phyloP scores from a whole-genome alignment of 306 rosid species.

The Pyrus betulifolia region DNA sequence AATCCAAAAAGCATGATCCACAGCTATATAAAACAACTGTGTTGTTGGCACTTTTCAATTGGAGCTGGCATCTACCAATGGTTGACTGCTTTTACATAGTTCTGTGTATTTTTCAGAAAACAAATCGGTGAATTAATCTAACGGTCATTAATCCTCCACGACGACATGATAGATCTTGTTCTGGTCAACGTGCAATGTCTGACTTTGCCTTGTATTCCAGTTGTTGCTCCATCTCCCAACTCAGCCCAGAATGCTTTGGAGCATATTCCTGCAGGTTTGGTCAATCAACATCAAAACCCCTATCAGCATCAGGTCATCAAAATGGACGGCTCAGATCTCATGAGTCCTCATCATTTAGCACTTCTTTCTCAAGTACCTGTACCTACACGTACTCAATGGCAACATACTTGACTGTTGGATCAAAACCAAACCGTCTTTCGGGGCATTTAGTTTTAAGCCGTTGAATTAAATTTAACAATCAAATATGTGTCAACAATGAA shows the following conservation, averaged over 20 bases:
- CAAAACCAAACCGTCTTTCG: too few relatives aligned
- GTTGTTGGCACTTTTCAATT: constrained; percentile 14
- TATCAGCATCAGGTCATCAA: neutral
- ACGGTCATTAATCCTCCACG: constrained; percentile 19
- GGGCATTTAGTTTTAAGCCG: too few relatives aligned
- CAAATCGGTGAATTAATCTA: constrained; percentile 21
- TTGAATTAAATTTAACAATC: too few relatives aligned
- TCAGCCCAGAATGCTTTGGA: constrained; percentile 57
- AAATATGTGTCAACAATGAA: fast-evolving
- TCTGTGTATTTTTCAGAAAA: constrained; percentile 3
- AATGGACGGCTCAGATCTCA: constrained; percentile 28
- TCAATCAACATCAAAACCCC: constrained; percentile 2
- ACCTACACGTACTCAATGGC: too few relatives aligned
- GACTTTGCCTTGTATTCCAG: constrained; percentile 55
- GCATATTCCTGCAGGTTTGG: constrained; percentile 46
- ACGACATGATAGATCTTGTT: neutral
- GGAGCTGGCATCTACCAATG: constrained; percentile 14
- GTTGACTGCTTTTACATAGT: neutral
- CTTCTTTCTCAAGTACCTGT: too few relatives aligned
- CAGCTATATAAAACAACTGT: constrained; percentile 25
- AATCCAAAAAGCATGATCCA: constrained; percentile 24
- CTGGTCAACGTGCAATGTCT: constrained; percentile 70
- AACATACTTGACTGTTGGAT: too few relatives aligned
- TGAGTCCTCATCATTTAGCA: too few relatives aligned
- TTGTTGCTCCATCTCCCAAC: constrained; percentile 92